Evolutionary conservation across 129 eudicot species (phyloP), one percentile per base, ranked within the genome.

Genomic region (Artemisia argyi): DNA sequence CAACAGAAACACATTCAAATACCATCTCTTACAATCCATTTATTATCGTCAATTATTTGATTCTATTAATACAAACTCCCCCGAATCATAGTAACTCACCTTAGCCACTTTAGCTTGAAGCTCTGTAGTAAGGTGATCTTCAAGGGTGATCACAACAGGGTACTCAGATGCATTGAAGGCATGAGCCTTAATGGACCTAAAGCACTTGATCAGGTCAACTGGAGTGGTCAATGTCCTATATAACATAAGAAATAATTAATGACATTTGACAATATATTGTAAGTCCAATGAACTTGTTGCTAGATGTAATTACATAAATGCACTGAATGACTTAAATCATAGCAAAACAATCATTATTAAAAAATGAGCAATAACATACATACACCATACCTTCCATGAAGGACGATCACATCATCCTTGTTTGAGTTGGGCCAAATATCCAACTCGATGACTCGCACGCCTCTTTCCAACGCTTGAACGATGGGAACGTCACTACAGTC

Each of bases 401-500:
- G 96, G 39, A 95, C 99, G 66, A 84, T 28, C n/a, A 95, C 84
- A 68, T 90, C 81, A 51, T 95, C 97, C 39, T 89, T 87, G 6
- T 74, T 22, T 17, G 99, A 81, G 79, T 90, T 95, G 18, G 99
- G 97, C 99, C 99, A 95, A 68, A 95, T 86, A 78, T 95, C 99
- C 84, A 95, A 82, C 70, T 95, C 99, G 42, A 95, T 90, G 54
- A 88, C 99, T 76, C 99, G 77, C 9, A 95, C 99, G 9, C 96
- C 93, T 49, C 72, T 86, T 48, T 79, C 78, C 19, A 95, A 71
- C 19, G 99, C 97, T 15, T 86, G 76, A 68, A 90, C 66, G 59
- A 95, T 95, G 1, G 99, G 99, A 22, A 78, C 78, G 54, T 95
- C 99, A 66, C 99, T 95, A 82, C 99, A 90, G 48, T 95, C 99